phyloP scores from a whole-genome alignment of 768 basidiomycete species.

The Suillus subluteus region DNA sequence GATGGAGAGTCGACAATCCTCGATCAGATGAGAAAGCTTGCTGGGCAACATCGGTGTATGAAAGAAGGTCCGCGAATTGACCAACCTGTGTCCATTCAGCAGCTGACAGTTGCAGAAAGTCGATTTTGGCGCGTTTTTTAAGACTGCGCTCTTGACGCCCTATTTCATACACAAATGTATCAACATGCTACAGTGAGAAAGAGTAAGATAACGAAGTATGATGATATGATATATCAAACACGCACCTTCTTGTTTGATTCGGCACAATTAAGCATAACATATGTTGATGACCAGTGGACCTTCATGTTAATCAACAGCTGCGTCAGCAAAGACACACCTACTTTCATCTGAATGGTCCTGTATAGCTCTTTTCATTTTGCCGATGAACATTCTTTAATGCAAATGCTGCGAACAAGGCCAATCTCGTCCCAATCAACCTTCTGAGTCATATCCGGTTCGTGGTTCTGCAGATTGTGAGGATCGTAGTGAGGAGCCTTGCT shows the following conservation, averaged over 20 bases:
- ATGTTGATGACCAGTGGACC: constrained; percentile 38
- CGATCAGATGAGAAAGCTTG: constrained; percentile 35
- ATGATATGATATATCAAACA: constrained; percentile 12
- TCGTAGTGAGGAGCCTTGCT: too few species aligned
- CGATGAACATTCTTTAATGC: too few species aligned
- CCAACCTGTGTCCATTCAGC: constrained; percentile 29
- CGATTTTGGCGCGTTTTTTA: constrained; percentile 20
- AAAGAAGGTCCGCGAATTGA: constrained; percentile 23
- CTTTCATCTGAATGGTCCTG: constrained; percentile 18
- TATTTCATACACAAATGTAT: constrained; percentile 10
- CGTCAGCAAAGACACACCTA: not conserved
- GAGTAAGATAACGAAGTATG: not conserved
- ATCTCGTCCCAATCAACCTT: too few species aligned
- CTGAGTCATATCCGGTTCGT: too few species aligned
- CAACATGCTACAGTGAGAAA: constrained; percentile 22
- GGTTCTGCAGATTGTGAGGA: too few species aligned
- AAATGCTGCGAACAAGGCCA: too few species aligned
- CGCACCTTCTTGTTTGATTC: constrained; percentile 21
- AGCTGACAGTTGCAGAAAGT: constrained; percentile 18
- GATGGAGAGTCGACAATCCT: constrained; percentile 28
- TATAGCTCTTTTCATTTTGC: too few species aligned
- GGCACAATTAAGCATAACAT: constrained; percentile 20
- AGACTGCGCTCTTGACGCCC: constrained; percentile 19
- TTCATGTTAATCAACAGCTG: constrained; percentile 34
- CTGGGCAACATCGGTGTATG: constrained; percentile 34